phyloP scores from a whole-genome alignment of 2,329 filamentous ascomycete species.

The Trichoderma sp. region DNA sequence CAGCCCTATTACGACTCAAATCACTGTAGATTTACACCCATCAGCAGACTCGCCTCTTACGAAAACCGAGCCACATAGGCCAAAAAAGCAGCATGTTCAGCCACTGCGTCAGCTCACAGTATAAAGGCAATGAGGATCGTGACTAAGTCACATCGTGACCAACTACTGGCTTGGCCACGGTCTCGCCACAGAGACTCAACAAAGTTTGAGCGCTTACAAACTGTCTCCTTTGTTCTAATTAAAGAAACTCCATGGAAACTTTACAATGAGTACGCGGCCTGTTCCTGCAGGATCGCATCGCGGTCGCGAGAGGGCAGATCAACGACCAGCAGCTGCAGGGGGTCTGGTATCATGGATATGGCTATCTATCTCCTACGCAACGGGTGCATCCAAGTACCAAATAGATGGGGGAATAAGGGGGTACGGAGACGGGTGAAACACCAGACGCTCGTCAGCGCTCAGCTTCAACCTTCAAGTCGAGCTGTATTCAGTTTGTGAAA shows the following conservation, averaged over 20 bases:
- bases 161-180: neutral
- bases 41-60: neutral
- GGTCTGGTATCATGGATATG: neutral
- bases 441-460: neutral
- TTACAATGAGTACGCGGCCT: neutral
- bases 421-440: conserved; percentile 7
- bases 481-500: neutral
- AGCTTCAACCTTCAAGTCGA: neutral
- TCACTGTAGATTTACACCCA: neutral
- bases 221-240: neutral
- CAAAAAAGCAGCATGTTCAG: neutral
- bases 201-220: neutral
- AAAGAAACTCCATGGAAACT: neutral
- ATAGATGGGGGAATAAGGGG: neutral
- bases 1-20: neutral
- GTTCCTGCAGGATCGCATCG: neutral
- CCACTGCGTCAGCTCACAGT: neutral
- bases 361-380: neutral
- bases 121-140: neutral
- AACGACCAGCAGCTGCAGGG: neutral
- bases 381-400: neutral
- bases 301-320: neutral
- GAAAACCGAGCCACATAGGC: neutral
- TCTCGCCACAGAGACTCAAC: neutral
- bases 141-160: neutral